Evolutionary conservation across 768 basidiomycete species (phyloP), one percentile per base, ranked within the genome.

Genomic region (Rhodotorula diobovata): DNA sequence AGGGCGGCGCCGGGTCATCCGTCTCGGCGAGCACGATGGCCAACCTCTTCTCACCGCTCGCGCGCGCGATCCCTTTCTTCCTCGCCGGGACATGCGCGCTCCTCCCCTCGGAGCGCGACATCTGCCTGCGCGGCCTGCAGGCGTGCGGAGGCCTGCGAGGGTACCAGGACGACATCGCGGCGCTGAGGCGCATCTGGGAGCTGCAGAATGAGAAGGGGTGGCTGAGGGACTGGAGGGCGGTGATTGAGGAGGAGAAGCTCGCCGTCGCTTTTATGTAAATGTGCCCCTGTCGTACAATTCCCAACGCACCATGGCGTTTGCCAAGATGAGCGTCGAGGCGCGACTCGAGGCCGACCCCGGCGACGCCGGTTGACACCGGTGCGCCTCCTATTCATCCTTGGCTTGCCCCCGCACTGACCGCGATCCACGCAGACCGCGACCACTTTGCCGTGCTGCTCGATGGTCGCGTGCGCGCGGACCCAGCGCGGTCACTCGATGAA

Each of bases 11-110:
- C 14, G 41, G 41, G 41, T 50, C 48, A 23, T 50, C 48, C 48
- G 25, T 50, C 25, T 50, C 48, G 48, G 25, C 48, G 48, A 23
- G 48, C 41, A 53, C 50, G 43, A 61, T 41, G 66, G 43, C 39
- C 18, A 50, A 57, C 46, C 39, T 68, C 67, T 58, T 32, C 43
- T 50, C 66, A 32, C 56, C 54, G 28, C 48, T 61, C 20, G 50
- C 45, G 45, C 61, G 67, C 41, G 66, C 53, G 10, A 45, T 51
- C 11, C 70, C 70, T 2, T 72, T 66, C 62, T 72, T 72, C 70
- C 62, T 72, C 46, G 70, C 70, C 20, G 70, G 66, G 35, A 72
- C 70, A 28, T 57, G 59, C 57, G 61, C 66, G 14, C 43, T 64
- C 41, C 35, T 60, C 10, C 61, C 61, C 7, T 20, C 23, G 7